phyloP scores from a whole-genome alignment of 2,329 filamentous ascomycete species.

The Calonectria henricotiae region DNA sequence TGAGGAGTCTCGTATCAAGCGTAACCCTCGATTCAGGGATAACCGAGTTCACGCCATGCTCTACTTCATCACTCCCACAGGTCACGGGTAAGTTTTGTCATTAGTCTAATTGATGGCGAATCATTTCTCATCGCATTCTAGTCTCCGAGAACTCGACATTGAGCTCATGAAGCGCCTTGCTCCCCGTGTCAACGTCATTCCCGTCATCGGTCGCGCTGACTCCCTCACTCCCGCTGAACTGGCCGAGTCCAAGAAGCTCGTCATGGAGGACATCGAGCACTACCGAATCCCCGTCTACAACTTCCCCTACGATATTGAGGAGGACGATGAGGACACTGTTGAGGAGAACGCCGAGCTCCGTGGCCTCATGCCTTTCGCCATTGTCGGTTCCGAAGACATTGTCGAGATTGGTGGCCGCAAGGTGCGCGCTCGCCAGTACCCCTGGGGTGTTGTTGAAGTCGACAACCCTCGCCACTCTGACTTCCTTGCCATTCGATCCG shows the following conservation, averaged over 20 bases:
- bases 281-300: conserved; percentile 99
- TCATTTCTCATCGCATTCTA: conserved; percentile 56
- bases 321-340: conserved; percentile 99
- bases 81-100: conserved; percentile 80
- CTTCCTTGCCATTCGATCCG: conserved; percentile 97
- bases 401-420: conserved; percentile 94
- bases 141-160: conserved; percentile 98
- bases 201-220: conserved; percentile 98
- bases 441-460: conserved; percentile 98
- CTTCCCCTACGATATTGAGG: conserved; percentile 99
- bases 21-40: conserved; percentile 99
- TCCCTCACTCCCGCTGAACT: conserved; percentile 96
- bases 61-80: conserved; percentile 99
- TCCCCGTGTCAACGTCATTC: conserved; percentile 98
- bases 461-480: conserved; percentile 99
- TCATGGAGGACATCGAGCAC: conserved; percentile 99
- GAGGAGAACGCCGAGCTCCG: conserved; percentile 99
- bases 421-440: conserved; percentile 96
- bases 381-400: conserved; percentile 96
- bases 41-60: conserved; percentile 98
- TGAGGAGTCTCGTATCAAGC: conserved; percentile 99
- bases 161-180: conserved; percentile 99
- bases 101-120: background rate
- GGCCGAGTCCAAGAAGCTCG: conserved; percentile 99
- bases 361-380: conserved; percentile 98